Conservation (phyloP, 192 early-diverging fungal genomes). For the Geranomyces michiganensis region DNA sequence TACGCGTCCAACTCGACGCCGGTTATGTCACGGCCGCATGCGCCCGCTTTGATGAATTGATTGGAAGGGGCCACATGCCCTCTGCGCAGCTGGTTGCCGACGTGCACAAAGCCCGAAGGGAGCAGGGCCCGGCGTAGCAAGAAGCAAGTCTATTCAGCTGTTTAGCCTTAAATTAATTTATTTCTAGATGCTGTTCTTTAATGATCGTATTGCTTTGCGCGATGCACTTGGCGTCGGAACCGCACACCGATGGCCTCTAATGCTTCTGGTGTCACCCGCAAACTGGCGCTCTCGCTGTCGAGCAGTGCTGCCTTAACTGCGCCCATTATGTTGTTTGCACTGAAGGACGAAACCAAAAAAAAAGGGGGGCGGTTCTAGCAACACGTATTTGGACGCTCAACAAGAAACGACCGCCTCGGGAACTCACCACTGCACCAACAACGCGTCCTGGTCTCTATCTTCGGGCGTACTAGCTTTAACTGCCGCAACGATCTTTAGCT, state of each 20-base stretch:
- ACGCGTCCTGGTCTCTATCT: slow-evolving; percentile 47
- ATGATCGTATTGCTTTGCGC: slow-evolving; percentile 22
- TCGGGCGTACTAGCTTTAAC: slow-evolving; percentile 50
- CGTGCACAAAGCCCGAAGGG: no score
- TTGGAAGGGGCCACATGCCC: slow-evolving; percentile 24
- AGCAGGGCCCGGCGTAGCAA: no score
- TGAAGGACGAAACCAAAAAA: not conserved
- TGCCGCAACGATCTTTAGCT: slow-evolving; percentile 58
- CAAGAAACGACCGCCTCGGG: not conserved
- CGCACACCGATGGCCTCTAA: slow-evolving; percentile 21
- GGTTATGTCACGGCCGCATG: not conserved
- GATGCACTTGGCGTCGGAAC: slow-evolving; percentile 28
- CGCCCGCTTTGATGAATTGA: slow-evolving; percentile 16
- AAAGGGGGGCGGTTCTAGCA: no score
- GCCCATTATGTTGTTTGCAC: slow-evolving; percentile 50
- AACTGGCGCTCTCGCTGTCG: slow-evolving; percentile 43
- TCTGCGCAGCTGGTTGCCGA: not conserved
- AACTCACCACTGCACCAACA: slow-evolving; percentile 43
- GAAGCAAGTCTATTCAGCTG: no score
- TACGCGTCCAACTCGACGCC: slow-evolving; percentile 5
- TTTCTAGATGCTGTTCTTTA: not conserved
- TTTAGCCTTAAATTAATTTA: no score
- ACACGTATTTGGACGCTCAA: no score
- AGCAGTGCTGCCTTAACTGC: slow-evolving; percentile 43
- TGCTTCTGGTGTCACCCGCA: slow-evolving; percentile 21